Conservation (phyloP, 129 eudicot genomes). For the Arctium minus region DNA sequence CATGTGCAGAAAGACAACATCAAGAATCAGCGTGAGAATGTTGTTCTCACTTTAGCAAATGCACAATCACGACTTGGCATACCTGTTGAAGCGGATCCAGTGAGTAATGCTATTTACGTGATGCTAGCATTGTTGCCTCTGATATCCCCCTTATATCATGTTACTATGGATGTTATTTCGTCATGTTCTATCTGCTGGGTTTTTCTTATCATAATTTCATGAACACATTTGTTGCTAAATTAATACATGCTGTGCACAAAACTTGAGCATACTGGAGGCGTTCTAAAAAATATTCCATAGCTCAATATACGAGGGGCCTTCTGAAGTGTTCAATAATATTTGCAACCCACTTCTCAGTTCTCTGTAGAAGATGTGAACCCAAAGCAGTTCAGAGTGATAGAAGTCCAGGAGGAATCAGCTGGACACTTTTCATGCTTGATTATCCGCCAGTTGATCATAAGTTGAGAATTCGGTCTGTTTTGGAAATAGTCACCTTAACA, state of each 20-base stretch:
- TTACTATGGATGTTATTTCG: neutral
- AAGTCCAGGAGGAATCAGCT: neutral
- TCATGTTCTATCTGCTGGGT: neutral
- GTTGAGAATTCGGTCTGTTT: neutral
- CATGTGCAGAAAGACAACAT: slow-evolving; percentile 84
- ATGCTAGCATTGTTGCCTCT: neutral
- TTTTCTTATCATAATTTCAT: neutral
- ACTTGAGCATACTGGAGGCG: neutral
- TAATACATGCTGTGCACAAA: neutral
- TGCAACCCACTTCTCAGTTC: neutral
- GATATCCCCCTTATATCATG: neutral
- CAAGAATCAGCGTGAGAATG: slow-evolving; percentile 93
- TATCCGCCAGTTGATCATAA: neutral
- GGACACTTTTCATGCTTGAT: neutral
- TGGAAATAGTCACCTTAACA: neutral
- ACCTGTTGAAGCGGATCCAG: slow-evolving; percentile 81
- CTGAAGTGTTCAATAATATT: neutral
- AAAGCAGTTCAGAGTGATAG: neutral
- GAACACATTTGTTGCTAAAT: neutral
- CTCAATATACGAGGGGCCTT: neutral
- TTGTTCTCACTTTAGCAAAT: slow-evolving; percentile 78
- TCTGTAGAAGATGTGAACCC: neutral
- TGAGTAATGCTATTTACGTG: slow-evolving; percentile 37
- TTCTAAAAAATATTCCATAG: neutral
- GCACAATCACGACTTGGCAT: slow-evolving; percentile 88